Base-by-base conservation (phyloP, 2,329 filamentous ascomycete genomes). In the Sclerotinia borealis region DNA sequence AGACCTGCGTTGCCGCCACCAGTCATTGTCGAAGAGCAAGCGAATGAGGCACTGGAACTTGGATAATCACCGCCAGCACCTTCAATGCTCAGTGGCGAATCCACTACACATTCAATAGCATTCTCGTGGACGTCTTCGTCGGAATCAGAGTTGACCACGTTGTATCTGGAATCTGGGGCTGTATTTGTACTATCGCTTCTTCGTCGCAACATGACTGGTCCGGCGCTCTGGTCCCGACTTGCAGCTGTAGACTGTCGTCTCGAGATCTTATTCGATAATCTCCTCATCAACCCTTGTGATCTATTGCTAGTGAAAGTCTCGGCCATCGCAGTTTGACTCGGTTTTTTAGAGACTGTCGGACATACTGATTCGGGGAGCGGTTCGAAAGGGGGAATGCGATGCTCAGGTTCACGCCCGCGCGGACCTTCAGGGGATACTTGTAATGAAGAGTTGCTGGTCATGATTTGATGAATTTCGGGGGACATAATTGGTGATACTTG, bases 131-230 rank as follows among this genome's bases (percentile, higher is more conserved):
- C 75, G 31, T 87, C 85, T 39, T 83, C 82, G 67, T 89, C 85
- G 25, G 83, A 84, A 67, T 85, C 83, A 13, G 78, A 79, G 47
- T 79, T 70, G 22, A 76, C 65, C 66, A 77, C 75, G 60, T 65
- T 70, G 52, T 63, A 68, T 37, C 75, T 79, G 63, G 81, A 81
- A 41, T 82, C 78, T 11, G 85, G 84, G 9, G 82, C 81, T 8
- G 88, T 88, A 68, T 85, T 90, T 76, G 90, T 95, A 79, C 93
- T 96, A 75, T 96, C 92, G 75, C 93, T 97, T 68, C 93, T 87
- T 64, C 92, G 84, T 66, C 93, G 87, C 76, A 51, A 45, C 41
- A 96, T 85, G 59, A 96, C 89, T 1, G 95, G 95, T 0, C 95
- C 95, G 31, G 92, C 88, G 73, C 93, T 97, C 66, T 90, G 88